phyloP scores from a whole-genome alignment of 352 stramenopile genomes.

The Pythium aristosporum region DNA sequence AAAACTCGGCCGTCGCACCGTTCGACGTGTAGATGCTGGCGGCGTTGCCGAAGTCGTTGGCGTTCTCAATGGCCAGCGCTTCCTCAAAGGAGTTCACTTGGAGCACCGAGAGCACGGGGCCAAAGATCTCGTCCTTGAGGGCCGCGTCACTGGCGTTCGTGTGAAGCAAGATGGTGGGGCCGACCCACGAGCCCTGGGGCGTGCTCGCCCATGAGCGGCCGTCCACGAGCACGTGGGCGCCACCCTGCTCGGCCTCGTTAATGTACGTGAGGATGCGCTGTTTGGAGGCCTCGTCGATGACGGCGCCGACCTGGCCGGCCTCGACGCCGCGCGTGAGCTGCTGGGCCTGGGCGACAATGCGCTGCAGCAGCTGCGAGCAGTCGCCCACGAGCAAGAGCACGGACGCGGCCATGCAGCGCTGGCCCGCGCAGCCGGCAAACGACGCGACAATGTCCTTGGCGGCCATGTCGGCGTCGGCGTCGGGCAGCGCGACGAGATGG shows the following conservation, averaged over 20 bases:
- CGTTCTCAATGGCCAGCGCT: constrained; percentile 95
- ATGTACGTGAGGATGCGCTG: constrained; percentile 95
- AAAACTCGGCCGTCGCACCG: constrained; percentile 93
- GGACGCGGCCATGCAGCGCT: constrained; percentile 96
- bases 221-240: constrained; percentile 92
- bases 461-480: constrained; percentile 92
- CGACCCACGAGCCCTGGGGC: constrained; percentile 85
- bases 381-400: constrained; percentile 92
- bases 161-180: constrained; percentile 95
- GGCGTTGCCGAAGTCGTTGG: constrained; percentile 96
- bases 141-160: constrained; percentile 80
- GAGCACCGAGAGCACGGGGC: constrained; percentile 94
- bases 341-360: constrained; percentile 86
- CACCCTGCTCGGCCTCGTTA: constrained; percentile 81
- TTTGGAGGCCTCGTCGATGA: constrained; percentile 93
- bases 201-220: constrained; percentile 79
- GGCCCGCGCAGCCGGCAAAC: constrained; percentile 95
- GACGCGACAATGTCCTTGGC: constrained; percentile 95
- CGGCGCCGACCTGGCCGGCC: constrained; percentile 92
- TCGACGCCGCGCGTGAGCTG: constrained; percentile 86
- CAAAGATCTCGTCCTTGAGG: constrained; percentile 97
- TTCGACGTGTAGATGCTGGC: constrained; percentile 96
- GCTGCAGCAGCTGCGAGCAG: constrained; percentile 72
- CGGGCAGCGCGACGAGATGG: constrained; percentile 94
- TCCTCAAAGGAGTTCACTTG: constrained; percentile 88